Base-by-base conservation (phyloP, 495 filamentous ascomycete species). In the Talaromyces ruber region DNA sequence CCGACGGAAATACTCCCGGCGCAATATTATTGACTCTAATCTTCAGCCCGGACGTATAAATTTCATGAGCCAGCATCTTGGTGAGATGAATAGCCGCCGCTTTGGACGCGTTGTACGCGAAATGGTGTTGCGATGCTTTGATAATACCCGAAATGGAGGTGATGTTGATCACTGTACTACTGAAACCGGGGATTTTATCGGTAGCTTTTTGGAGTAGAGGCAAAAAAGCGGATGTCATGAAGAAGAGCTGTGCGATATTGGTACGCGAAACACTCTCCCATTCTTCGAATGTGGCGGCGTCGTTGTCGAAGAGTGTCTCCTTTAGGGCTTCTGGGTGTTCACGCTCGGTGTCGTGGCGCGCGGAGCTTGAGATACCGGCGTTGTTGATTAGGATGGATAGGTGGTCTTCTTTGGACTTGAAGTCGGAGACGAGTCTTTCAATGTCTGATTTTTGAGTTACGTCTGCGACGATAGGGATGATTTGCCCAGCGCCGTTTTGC, bases 141-240 rank as follows among this genome's bases (percentile, higher is more conserved):
- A 82, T 70, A 16, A 78, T 76, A 1, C 81, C 81, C 1, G 76
- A 80, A 26, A 84, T 83, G 7, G 80, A 82, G 30, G 79, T 77
- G 60, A 84, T 85, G 63, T 87, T 88, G 67, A 88, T 76, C 5
- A 87, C 81, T 0, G 73, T 81, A 32, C 79, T 79, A 3, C 81
- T 78, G 72, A 76, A 84, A 32, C 79, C 79, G n/a, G 51, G 51
- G n/a, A 34, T 57, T 30, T 28, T 4, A 64, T 81, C 75, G 9
- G 72, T 78, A 21, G 82, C 77, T 34, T 77, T 73, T 47, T 78
- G 67, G 58, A 74, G 66, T 32, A 77, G 63, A 12, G 74, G 79
- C 32, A 81, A 66, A 59, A 72, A 74, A 0, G 70, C 76, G 4
- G 72, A 71, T 8, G 73, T 76, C 64, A 76, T 77, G 63, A 84